Evolutionary conservation across 495 filamentous ascomycete species (phyloP), one percentile per base, ranked within the genome.

Genomic region (Penicillium psychrofluorescens): DNA sequence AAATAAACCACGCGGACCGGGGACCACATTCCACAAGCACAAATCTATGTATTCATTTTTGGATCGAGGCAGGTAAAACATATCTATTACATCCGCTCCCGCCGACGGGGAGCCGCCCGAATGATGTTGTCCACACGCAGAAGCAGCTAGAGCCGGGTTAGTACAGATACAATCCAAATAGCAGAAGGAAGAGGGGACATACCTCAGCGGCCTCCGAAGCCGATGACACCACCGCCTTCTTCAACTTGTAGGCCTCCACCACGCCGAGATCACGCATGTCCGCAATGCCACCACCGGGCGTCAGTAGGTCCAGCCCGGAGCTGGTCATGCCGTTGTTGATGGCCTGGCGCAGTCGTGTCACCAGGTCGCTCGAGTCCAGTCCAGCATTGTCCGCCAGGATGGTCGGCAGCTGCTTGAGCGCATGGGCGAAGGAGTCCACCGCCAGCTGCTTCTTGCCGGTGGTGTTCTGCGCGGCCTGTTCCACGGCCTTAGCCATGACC

Each of bases 241-340:
- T 98, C 61, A 98, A 69, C 75, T 98, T 97, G 74, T 96, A 98
- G 58, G 89, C 95, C 70, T 98, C 92, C 58, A 98, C 85, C n/a
- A 98, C 90, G 15, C 92, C 94, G 43, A 94, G 64, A 56, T 97
- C 88, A 36, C 90, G 79, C 92, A 98, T 98, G 61, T 98, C 91
- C 7, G 90, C 78, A 62, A 98, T 90, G 31, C 89, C 89, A 36
- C 94, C 94, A 28, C 91, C 91, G 5, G 91, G 89, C 0, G 86
- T 86, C 65, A 86, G 71, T 49, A 98, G 69, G 62, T 98, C 92
- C 51, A 98, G 61, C 11, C 92, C 92, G 28, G 90, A 94, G 44
- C 80, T 92, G 35, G 81, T 88, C 83, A 94, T 82, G 43, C 94
- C 92, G 48, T 89, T 82, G 68, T 96, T 95, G 51, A 96, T 88